Conservation (phyloP, 2,329 filamentous ascomycete species). For the Phaeosphaeria sp. region DNA sequence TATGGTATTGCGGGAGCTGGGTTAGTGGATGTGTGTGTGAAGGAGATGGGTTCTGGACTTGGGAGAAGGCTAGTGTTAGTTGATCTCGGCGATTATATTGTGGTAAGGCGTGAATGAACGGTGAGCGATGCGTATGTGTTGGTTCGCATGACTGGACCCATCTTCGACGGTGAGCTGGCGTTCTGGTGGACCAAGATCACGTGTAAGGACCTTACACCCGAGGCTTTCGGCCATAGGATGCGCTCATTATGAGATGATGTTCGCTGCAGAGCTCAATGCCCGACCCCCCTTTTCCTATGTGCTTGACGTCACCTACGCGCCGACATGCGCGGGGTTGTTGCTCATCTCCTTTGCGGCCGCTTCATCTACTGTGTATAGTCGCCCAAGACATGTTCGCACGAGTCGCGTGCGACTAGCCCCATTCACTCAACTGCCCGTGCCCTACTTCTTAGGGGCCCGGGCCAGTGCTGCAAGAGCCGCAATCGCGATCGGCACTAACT, state of each 20-base stretch:
- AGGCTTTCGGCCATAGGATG: too few species aligned
- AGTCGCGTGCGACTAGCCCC: neutral
- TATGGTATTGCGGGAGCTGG: neutral
- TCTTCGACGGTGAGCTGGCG: neutral
- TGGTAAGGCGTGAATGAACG: conserved; percentile 1
- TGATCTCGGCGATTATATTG: neutral
- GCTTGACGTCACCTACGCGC: conserved; percentile 3
- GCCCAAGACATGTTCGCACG: neutral
- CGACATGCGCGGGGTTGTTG: neutral
- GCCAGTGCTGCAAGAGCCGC: neutral
- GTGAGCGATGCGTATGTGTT: neutral
- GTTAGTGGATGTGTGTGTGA: neutral
- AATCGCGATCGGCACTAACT: conserved; percentile 7
- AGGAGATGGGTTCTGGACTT: neutral
- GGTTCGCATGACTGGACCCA: neutral
- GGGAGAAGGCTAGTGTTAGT: neutral
- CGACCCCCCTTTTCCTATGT: conserved; percentile 1
- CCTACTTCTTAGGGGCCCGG: neutral
- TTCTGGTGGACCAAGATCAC: neutral
- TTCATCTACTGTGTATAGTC: conserved; percentile 1
- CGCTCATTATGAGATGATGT: neutral
- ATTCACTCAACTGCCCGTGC: neutral
- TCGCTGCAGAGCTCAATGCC: neutral
- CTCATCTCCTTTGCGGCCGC: neutral
- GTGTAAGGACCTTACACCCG: neutral